Base-by-base conservation (phyloP, 495 filamentous ascomycete genomes). In the Achaetomiella virescens region DNA sequence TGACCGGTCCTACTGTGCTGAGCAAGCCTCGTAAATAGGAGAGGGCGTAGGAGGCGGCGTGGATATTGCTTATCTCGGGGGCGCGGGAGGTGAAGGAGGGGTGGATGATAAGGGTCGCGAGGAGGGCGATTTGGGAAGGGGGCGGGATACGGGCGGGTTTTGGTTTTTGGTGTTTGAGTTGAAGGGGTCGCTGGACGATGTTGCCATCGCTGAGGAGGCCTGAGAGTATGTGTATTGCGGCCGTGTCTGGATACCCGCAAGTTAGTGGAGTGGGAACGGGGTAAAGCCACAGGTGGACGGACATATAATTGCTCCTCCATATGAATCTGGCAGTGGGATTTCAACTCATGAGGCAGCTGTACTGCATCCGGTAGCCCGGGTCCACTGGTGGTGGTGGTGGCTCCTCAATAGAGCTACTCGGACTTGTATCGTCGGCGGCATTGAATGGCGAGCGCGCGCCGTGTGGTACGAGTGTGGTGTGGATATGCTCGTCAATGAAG, bases 271-370 rank as follows among this genome's bases (percentile, higher is more conserved):
- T 21, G 9, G 44, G 14, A 10, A 22, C 8, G 4, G 14, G 10
- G 35, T 1, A 31, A 37, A 9, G 3, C 44, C 9, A 48, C 14
- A 21, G 14, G n/a, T 10, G 17, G 15, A 64, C 76, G 31, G 69
- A 89, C 86, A 87, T 18, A 87, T 18, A 90, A 79, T 36, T 82
- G 76, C 65, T 92, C 89, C 64, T 91, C 88, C 4, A 92, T 73
- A 66, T 87, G 89, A 27, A 90, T 85, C 46, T 80, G 80, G 44
- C 79, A 82, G 60, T 89, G 83, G 41, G 83, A 73, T 25, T 75
- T 78, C 7, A 91, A 66, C 57, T 86, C 81, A 46, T 77, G 81
- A 0, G 86, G 81, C 1, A 90, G 67, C 27, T 68, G 66, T 43
- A 71, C 75, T 3, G 78, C 75, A 14, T 75, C 68, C 81, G 80